Base-by-base conservation (phyloP, 768 basidiomycete genomes). In the Hysterangium stoloniferum region DNA sequence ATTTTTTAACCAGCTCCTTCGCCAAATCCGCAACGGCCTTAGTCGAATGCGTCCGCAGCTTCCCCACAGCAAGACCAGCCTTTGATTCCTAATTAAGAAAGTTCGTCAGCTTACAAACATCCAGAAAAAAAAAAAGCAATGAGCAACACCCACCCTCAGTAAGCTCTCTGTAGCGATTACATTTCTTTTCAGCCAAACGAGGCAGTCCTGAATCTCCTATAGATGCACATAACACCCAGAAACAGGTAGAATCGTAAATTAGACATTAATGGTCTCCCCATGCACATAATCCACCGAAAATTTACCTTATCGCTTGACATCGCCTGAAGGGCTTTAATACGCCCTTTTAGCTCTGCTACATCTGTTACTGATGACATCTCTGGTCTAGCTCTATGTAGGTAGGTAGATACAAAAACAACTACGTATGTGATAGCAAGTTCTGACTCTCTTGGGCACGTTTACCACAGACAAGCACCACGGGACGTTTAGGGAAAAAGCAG, bases 61-160 rank as follows among this genome's bases (percentile, higher is more conserved):
- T 94, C 46, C 91, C 90, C 2, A 96, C 90, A 0, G 90, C 86
- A n/a, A 95, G 69, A 43, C 92, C 92, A 3, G 84, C 86, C 66
- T 86, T 93, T 65, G 89, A 93, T 68, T 94, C 91, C 92, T 94
- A 59, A 35, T 41, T 6, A 12, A 20, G 25, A n/a, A 28, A 19
- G 36, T 32, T 12, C 42, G 34, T 36, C n/a, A 44, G 29, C 6
- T 28, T 13, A 43, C 17, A 43, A 35, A 27, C 43, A n/a, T 12
- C 7, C 32, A 17, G 24, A 33, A 42, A n/a, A 37, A 40, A 4
- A 7, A 36, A 17, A 15, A 54, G 3, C 5, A 25, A 47, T 25
- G 41, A 12, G 52, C 22, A 15, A 45, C 47, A 49, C 57, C 35
- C 34, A 59, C 58, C 55, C 57, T 54, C 20, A 60, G 44, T 19